phyloP scores from a whole-genome alignment of 352 stramenopile species.

The Phytophthora cryptogea region DNA sequence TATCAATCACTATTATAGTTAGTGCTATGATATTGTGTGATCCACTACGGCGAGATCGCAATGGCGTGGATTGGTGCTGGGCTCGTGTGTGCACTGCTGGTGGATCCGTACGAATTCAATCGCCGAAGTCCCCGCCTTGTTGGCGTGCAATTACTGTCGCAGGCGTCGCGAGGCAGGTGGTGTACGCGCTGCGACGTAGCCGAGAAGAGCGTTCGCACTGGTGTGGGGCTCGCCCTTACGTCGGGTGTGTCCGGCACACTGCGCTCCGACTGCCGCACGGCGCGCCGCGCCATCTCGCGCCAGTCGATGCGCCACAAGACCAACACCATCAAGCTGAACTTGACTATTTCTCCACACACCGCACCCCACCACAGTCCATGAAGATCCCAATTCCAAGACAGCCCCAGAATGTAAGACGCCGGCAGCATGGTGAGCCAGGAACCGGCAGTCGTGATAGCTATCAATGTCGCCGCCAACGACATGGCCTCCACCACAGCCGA shows the following conservation, averaged over 20 bases:
- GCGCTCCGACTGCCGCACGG: constrained; percentile 70
- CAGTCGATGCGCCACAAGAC: constrained; percentile 73
- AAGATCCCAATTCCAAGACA: constrained; percentile 55
- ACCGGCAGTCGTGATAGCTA: constrained; percentile 65
- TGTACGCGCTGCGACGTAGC: constrained; percentile 28
- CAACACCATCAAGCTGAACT: constrained; percentile 71
- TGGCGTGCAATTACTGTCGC: constrained; percentile 10
- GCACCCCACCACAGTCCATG: constrained; percentile 79
- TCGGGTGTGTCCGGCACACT: constrained; percentile 26
- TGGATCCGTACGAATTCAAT: constrained; percentile 25
- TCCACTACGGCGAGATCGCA: constrained; percentile 16
- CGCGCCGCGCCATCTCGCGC: constrained; percentile 65
- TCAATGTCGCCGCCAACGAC: constrained; percentile 70
- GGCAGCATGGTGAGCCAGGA: constrained; percentile 83
- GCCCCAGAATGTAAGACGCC: constrained; percentile 58
- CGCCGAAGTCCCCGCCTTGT: constrained; percentile 13
- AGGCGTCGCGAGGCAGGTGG: constrained; percentile 13
- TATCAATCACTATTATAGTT: background rate
- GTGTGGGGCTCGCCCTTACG: constrained; percentile 49
- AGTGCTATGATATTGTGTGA: constrained; percentile 1
- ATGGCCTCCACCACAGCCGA: constrained; percentile 83
- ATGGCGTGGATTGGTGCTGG: constrained; percentile 23
- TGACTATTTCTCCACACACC: constrained; percentile 68
- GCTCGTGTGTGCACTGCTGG: constrained; percentile 16
- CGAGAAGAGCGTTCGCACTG: constrained; percentile 24